These are phyloP conservation scores for Coemansia sp. DNA, from an alignment of 192 early-diverging fungal species.

Conservation along the genomic window DNA sequence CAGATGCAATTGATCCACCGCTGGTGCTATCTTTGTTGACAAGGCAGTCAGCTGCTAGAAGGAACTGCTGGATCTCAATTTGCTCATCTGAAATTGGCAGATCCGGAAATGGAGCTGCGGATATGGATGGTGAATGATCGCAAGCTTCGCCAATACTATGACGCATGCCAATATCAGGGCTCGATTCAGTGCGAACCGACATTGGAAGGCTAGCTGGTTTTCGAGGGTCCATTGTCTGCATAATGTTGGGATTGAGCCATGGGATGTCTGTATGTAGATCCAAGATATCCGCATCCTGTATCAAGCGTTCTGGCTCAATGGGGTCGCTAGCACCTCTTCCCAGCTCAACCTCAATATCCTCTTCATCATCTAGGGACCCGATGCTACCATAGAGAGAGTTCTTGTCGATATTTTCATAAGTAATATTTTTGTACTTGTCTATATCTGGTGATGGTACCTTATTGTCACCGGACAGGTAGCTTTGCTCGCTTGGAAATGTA, in stretches of 20 bases:
- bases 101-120: conserved; percentile 28
- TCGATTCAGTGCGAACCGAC: conserved; percentile 28
- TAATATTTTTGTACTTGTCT: background rate
- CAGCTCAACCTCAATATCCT: conserved; percentile 30
- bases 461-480: background rate
- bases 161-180: conserved; percentile 6
- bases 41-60: conserved; percentile 25
- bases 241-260: conserved; percentile 36
- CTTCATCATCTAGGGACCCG: background rate
- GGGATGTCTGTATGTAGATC: conserved; percentile 41
- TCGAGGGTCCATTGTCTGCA: conserved; percentile 4
- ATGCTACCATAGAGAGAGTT: background rate
- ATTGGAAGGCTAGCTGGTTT: conserved; percentile 4
- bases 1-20: background rate
- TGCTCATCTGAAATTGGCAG: conserved; percentile 35
- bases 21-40: background rate
- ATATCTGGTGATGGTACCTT: background rate
- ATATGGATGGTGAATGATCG: conserved; percentile 15
- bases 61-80: conserved; percentile 39
- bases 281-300: conserved; percentile 1
- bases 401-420: background rate
- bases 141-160: conserved; percentile 3
- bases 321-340: conserved; percentile 18
- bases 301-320: background rate
- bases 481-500: background rate